Evolutionary conservation across 352 stramenopile species (phyloP).

Genomic region (Phytophthora kernoviae): DNA sequence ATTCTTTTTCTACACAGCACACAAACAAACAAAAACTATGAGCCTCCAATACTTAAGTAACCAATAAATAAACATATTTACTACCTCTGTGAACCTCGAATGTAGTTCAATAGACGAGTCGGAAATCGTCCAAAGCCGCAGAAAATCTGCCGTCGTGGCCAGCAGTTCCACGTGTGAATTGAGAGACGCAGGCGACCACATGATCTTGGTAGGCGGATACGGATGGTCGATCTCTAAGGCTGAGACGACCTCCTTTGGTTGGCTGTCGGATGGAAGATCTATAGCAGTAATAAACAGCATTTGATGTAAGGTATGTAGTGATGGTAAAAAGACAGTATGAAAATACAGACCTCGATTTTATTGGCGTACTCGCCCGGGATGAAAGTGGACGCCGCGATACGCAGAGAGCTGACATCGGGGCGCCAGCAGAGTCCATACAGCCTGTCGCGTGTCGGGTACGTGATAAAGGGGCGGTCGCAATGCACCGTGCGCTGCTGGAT

Average conservation of each 20-base stretch:
- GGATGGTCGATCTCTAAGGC: slow-evolving; percentile 82
- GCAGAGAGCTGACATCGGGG: slow-evolving; percentile 60
- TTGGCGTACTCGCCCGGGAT: slow-evolving; percentile 88
- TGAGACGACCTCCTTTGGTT: slow-evolving; percentile 59
- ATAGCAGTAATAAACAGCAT: slow-evolving; percentile 4
- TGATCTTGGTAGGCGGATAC: slow-evolving; percentile 88
- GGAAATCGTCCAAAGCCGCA: slow-evolving; percentile 79
- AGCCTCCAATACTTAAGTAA: not conserved
- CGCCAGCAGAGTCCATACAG: slow-evolving; percentile 84
- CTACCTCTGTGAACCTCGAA: slow-evolving; percentile 75
- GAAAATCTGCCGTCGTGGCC: slow-evolving; percentile 84
- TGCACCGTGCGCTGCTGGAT: slow-evolving; percentile 29
- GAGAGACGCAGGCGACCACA: slow-evolving; percentile 78
- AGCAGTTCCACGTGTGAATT: slow-evolving; percentile 64
- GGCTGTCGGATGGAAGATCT: slow-evolving; percentile 69
- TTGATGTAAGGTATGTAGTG: not conserved
- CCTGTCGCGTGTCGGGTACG: slow-evolving; percentile 62
- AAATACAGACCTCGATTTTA: slow-evolving; percentile 76
- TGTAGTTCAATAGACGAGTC: slow-evolving; percentile 79
- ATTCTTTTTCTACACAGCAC: slow-evolving; percentile 31
- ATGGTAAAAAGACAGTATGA: not conserved
- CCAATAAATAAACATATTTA: not conserved
- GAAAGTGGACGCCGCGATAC: slow-evolving; percentile 77
- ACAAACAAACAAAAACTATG: slow-evolving; percentile 10
- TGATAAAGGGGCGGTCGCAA: slow-evolving; percentile 68